phyloP scores from a whole-genome alignment of 306 rosid genomes.

The Prunus kanzakura region DNA sequence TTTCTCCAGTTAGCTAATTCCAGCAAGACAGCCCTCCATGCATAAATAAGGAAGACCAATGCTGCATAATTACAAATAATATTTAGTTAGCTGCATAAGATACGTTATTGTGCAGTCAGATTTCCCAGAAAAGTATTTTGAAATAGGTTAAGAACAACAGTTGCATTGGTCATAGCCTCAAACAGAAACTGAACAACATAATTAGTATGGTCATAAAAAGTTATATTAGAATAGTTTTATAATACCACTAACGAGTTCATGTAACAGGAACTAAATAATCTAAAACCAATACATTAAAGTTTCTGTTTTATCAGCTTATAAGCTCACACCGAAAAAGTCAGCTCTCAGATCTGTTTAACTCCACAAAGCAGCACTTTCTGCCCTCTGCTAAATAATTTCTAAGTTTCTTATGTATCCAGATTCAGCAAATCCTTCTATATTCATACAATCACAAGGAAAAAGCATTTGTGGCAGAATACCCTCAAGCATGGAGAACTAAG shows the following conservation, averaged over 20 bases:
- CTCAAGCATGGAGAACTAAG: not conserved
- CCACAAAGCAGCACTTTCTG: not conserved
- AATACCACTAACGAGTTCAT: not conserved
- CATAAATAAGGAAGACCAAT: constrained; percentile 64
- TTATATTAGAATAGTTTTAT: not conserved
- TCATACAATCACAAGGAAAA: not conserved
- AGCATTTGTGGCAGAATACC: not conserved
- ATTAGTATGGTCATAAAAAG: not conserved
- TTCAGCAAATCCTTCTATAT: not conserved
- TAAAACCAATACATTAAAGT: not conserved
- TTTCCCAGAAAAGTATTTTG: not conserved
- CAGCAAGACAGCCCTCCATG: constrained; percentile 92
- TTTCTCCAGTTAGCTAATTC: constrained; percentile 81
- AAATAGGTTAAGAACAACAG: not conserved
- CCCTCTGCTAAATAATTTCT: not conserved
- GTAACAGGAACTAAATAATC: not conserved
- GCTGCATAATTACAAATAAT: constrained; percentile 45
- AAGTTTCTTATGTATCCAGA: not conserved
- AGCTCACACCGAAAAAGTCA: not conserved
- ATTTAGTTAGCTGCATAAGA: constrained; percentile 7
- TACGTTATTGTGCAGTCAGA: not conserved
- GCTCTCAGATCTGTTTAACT: not conserved
- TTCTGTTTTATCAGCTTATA: not conserved
- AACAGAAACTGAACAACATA: constrained; percentile 2
- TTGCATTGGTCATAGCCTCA: not conserved